Evolutionary conservation across 2,329 filamentous ascomycete species (phyloP).

Genomic region (Fusarium camptoceras): DNA sequence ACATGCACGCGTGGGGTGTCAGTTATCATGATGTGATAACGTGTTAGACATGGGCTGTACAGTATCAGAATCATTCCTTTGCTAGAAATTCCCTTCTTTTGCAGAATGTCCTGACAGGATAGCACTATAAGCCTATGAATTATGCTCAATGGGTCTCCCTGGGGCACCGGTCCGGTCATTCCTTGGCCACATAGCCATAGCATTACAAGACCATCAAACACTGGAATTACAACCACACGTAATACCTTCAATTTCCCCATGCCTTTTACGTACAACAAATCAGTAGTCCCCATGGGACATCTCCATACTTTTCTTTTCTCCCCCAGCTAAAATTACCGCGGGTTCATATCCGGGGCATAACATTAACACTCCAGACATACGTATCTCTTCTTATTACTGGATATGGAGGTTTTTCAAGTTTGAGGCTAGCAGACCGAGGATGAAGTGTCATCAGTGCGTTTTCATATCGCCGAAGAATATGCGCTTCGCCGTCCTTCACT

Average conservation of each 20-base stretch:
- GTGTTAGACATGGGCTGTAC: conserved; percentile 3
- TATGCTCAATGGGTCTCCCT: conserved; percentile 6
- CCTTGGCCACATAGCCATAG: conserved; percentile 9
- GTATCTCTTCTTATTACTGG: conserved; percentile 8
- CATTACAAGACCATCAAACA: neutral
- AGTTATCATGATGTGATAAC: conserved; percentile 6
- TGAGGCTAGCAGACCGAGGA: conserved; percentile 14
- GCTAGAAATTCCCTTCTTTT: conserved; percentile 11
- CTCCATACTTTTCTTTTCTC: conserved; percentile 13
- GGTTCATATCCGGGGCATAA: conserved; percentile 22
- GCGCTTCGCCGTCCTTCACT: neutral
- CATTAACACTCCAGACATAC: conserved; percentile 34
- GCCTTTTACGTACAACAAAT: conserved; percentile 44
- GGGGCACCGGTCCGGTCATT: conserved; percentile 5
- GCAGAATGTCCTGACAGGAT: neutral
- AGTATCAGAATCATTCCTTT: conserved; percentile 27
- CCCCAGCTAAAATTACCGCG: conserved; percentile 25
- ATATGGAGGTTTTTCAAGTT: conserved; percentile 4
- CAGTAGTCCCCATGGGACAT: conserved; percentile 41
- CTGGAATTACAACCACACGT: conserved; percentile 4
- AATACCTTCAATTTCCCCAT: conserved; percentile 10
- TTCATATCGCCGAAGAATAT: neutral
- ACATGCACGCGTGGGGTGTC: conserved; percentile 11
- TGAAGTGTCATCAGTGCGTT: conserved; percentile 24
- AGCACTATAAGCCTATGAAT: neutral